Evolutionary conservation across 768 basidiomycete genomes (phyloP).

Genomic region (Ramaria sp.): DNA sequence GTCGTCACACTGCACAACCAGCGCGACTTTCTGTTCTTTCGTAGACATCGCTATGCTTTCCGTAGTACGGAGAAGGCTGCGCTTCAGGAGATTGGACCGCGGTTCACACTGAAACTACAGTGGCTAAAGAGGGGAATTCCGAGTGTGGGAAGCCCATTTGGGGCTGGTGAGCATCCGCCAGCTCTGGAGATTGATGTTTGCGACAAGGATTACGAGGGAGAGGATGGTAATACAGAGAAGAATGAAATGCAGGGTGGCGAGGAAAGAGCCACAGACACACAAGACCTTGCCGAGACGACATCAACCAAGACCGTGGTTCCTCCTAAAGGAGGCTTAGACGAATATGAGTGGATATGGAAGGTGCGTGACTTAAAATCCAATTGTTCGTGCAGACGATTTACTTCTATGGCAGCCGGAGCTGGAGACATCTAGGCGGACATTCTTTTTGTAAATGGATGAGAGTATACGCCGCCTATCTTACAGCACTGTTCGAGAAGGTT

Average conservation of each 20-base stretch:
- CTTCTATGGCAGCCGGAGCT: slow-evolving; percentile 62
- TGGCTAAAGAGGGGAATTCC: slow-evolving; percentile 86
- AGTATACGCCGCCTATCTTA: not conserved
- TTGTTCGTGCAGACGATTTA: not conserved
- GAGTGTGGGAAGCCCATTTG: slow-evolving; percentile 33
- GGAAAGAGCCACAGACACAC: slow-evolving; percentile 15
- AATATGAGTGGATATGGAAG: slow-evolving; percentile 88
- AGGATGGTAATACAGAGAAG: slow-evolving; percentile 15
- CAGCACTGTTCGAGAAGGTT: not conserved
- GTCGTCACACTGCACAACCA: slow-evolving; percentile 97
- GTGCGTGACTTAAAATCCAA: slow-evolving; percentile 26
- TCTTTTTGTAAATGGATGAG: slow-evolving; percentile 62
- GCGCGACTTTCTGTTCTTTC: slow-evolving; percentile 95
- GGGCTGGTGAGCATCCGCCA: slow-evolving; percentile 3
- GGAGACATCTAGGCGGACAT: slow-evolving; percentile 81
- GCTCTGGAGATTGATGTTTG: slow-evolving; percentile 22
- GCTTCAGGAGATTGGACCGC: slow-evolving; percentile 94
- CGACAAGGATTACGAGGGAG: slow-evolving; percentile 20
- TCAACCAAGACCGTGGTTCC: slow-evolving; percentile 30
- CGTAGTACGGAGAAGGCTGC: slow-evolving; percentile 83
- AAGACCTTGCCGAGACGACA: slow-evolving; percentile 15
- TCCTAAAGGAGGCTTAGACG: slow-evolving; percentile 47
- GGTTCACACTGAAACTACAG: slow-evolving; percentile 88
- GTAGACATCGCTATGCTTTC: slow-evolving; percentile 94
- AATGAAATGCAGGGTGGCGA: slow-evolving; percentile 13